Conservation (phyloP, 495 filamentous ascomycete genomes). For the Lasiosphaeria ovina region DNA sequence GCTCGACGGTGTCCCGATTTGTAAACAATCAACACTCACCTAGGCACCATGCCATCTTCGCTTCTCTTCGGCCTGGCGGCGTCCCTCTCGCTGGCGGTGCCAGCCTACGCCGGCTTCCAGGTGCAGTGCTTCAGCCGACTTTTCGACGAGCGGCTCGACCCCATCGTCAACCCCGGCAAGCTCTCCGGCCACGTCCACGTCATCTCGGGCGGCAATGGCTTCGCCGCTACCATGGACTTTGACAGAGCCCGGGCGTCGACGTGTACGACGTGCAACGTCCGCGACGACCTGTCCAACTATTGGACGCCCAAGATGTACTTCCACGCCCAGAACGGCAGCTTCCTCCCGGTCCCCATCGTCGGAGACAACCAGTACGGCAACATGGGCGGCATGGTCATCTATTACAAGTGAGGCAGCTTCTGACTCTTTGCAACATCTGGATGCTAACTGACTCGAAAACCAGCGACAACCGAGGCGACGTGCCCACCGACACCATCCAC, state of each 20-base stretch:
- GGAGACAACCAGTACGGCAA: slow-evolving; percentile 41
- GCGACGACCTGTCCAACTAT: slow-evolving; percentile 33
- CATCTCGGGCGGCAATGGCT: slow-evolving; percentile 50
- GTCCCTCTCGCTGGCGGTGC: slow-evolving; percentile 36
- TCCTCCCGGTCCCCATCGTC: slow-evolving; percentile 43
- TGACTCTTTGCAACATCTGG: slow-evolving; percentile 29
- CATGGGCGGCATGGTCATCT: slow-evolving; percentile 42
- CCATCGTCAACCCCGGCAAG: slow-evolving; percentile 40
- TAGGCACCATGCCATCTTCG: background rate
- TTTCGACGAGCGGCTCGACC: slow-evolving; percentile 42
- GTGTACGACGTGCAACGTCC: slow-evolving; percentile 29
- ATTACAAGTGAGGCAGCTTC: slow-evolving; percentile 40
- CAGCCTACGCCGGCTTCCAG: slow-evolving; percentile 43
- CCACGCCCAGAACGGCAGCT: slow-evolving; percentile 47
- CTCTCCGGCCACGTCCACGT: slow-evolving; percentile 47
- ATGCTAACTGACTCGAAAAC: background rate
- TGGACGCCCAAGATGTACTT: slow-evolving; percentile 50
- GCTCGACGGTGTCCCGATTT: background rate
- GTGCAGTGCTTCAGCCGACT: slow-evolving; percentile 26
- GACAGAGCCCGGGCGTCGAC: slow-evolving; percentile 37
- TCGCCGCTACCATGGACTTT: slow-evolving; percentile 47
- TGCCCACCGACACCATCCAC: slow-evolving; percentile 39
- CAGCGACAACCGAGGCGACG: background rate
- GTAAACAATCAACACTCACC: background rate
- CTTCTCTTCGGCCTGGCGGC: slow-evolving; percentile 11